These are phyloP conservation scores for Boletus semigastroideus DNA, from an alignment of 1,284 basidiomycete genomes.

Conservation along the genomic window DNA sequence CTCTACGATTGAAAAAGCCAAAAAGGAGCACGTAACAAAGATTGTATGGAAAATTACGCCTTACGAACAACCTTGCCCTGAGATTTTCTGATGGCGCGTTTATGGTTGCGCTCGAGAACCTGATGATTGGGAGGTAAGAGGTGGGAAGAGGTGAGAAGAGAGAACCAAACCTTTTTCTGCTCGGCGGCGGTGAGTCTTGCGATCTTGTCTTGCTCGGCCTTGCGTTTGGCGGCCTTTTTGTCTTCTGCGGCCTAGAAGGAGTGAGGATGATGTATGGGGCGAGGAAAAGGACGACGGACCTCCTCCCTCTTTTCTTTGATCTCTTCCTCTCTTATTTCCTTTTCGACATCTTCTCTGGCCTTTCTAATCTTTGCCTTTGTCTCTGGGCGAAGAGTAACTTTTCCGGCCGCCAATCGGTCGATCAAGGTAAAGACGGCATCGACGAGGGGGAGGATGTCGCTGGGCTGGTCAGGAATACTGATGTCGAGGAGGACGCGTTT, in stretches of 20 bases:
- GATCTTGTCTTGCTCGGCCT: slow-evolving; percentile 69
- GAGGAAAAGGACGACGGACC: slow-evolving; percentile 37
- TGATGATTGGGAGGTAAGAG: slow-evolving; percentile 25
- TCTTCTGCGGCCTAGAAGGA: slow-evolving; percentile 53
- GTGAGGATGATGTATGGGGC: neutral
- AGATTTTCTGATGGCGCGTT: slow-evolving; percentile 64
- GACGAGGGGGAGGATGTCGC: slow-evolving; percentile 57
- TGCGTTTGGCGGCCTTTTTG: slow-evolving; percentile 71
- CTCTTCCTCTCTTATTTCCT: slow-evolving; percentile 64
- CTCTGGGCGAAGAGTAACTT: slow-evolving; percentile 71
- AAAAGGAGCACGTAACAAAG: slow-evolving; percentile 4
- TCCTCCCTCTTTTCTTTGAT: slow-evolving; percentile 73
- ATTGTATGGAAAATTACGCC: slow-evolving; percentile 11
- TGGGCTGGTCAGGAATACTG: slow-evolving; percentile 43
- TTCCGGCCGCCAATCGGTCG: slow-evolving; percentile 55
- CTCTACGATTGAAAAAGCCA: slow-evolving; percentile 8
- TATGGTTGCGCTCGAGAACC: slow-evolving; percentile 75
- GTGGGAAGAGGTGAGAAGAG: neutral
- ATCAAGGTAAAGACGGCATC: slow-evolving; percentile 71
- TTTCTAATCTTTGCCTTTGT: slow-evolving; percentile 74
- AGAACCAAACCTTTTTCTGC: slow-evolving; percentile 68
- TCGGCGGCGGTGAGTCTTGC: slow-evolving; percentile 76
- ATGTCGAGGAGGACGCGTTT: slow-evolving; percentile 76
- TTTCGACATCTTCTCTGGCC: slow-evolving; percentile 68
- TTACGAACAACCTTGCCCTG: slow-evolving; percentile 58